phyloP scores from a whole-genome alignment of 2,329 filamentous ascomycete species.

The Drechslerella stenobrocha region DNA sequence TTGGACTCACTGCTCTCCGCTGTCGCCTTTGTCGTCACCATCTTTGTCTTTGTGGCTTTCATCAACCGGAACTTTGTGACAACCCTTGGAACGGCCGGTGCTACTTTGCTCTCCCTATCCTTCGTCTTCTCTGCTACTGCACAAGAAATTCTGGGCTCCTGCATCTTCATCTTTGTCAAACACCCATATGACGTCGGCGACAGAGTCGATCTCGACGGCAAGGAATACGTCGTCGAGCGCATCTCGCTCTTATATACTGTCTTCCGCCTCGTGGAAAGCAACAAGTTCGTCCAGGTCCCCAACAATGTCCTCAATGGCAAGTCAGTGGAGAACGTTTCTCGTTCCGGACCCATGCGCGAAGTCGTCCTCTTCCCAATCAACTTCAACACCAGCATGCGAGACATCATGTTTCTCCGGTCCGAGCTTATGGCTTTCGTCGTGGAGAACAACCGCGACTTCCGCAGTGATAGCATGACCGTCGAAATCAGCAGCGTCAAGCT shows the following conservation, averaged over 20 bases:
- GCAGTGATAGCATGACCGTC: slow-evolving; percentile 73
- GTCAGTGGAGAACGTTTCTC: slow-evolving; percentile 94
- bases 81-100: slow-evolving; percentile 85
- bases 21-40: slow-evolving; percentile 75
- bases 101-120: slow-evolving; percentile 88
- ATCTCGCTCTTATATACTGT: slow-evolving; percentile 93
- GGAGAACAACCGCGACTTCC: slow-evolving; percentile 89
- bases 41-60: slow-evolving; percentile 87
- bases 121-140: slow-evolving; percentile 92
- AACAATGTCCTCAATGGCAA: slow-evolving; percentile 88
- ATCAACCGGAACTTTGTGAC: slow-evolving; percentile 83
- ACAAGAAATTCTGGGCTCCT: slow-evolving; percentile 95
- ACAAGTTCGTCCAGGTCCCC: slow-evolving; percentile 79
- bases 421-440: slow-evolving; percentile 88
- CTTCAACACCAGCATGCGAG: slow-evolving; percentile 69
- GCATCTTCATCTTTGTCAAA: slow-evolving; percentile 98
- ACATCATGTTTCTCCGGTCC: slow-evolving; percentile 65
- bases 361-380: slow-evolving; percentile 76
- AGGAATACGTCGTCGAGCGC: slow-evolving; percentile 77
- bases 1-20: slow-evolving; percentile 83
- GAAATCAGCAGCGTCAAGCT: slow-evolving; percentile 78
- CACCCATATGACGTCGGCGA: slow-evolving; percentile 97
- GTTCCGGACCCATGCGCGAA: slow-evolving; percentile 90
- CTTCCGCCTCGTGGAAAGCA: slow-evolving; percentile 79
- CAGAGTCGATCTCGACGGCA: slow-evolving; percentile 74